A percentile compares a stretch with the other conserved stretches of the same genome.
phyloP scores from a whole-genome alignment of 2,329 filamentous ascomycete species.

The Xylaria arbuscula region DNA sequence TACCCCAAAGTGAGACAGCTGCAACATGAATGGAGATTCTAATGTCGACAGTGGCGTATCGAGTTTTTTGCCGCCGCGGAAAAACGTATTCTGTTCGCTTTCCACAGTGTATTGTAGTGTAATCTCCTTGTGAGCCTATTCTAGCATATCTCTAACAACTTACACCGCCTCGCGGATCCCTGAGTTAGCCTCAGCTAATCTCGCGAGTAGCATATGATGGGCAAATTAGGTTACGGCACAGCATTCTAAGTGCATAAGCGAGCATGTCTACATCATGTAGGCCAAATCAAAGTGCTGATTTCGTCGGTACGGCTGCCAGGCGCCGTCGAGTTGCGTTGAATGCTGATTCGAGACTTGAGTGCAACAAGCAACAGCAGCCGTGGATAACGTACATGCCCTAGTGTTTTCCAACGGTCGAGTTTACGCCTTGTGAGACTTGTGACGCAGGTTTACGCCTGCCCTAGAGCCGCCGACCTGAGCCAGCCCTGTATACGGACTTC shows the following conservation, averaged over 20 bases:
- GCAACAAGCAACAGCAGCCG: neutral
- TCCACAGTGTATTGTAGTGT: neutral
- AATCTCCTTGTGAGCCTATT: neutral
- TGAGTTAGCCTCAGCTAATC: neutral
- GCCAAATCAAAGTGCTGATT: neutral
- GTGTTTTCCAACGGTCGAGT: neutral
- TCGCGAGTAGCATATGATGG: neutral
- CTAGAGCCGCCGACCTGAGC: neutral
- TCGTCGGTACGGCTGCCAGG: neutral
- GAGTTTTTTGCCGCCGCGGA: neutral
- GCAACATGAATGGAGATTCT: neutral
- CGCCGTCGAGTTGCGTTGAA: neutral
- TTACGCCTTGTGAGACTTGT: no score
- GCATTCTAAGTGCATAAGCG: neutral
- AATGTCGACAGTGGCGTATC: neutral
- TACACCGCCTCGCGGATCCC: neutral
- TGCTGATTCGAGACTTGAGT: neutral
- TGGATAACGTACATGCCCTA: neutral
- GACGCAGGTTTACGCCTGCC: neutral
- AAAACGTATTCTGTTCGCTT: neutral
- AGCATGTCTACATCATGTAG: neutral
- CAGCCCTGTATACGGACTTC: neutral
- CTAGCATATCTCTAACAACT: no score
- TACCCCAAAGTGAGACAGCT: slow-evolving; percentile 1
- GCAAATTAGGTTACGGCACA: neutral